Evolutionary conservation across 1,284 basidiomycete genomes (phyloP), one percentile per base, ranked within the genome.

Genomic region (Chalciporus piperatoides): DNA sequence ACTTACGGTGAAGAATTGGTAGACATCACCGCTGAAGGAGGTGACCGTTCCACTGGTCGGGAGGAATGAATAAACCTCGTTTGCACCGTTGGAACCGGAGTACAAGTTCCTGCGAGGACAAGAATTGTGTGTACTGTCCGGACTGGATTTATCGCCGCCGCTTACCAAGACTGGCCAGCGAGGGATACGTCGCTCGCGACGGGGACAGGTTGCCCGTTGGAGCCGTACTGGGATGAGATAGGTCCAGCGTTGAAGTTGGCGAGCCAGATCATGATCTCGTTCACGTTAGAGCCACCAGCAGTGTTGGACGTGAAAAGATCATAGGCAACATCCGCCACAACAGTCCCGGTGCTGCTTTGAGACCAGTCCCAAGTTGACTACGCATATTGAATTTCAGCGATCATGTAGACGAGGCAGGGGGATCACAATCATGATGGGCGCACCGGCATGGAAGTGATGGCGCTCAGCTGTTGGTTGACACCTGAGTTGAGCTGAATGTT

Each of bases 201-300:
- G 42, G 82, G 73, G 28, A 70, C 59, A 1, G 82, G 74, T n/a
- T 70, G 61, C 3, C 81, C 81, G 32, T 70, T 52, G 1, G 72
- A 63, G 56, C 68, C 68, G 62, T 80, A 84, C 0, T 53, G 24
- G 27, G 67, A 64, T 15, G 79, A 79, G 57, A 84, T 82, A 4
- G 83, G 82, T 2, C 74, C 75, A 8, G 82, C 74, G 54, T 78
- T 77, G 68, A 67, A 73, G 60, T 78, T 80, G 5, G 71, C 80
- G 12, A 84, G 72, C 83, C 84, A 85, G 52, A 86, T 66, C 83
- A 86, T 86, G 54, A 84, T 75, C 59, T 86, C 84, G 57, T 79
- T 74, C 27, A 68, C 69, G 52, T 74, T 73, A 15, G 71, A 65
- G n/a, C 82, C 82, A 2, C 74, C 74, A 28, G 78, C 40, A 1